Conservation (phyloP, 2,329 filamentous ascomycete species). For the Sclerotinia minor region DNA sequence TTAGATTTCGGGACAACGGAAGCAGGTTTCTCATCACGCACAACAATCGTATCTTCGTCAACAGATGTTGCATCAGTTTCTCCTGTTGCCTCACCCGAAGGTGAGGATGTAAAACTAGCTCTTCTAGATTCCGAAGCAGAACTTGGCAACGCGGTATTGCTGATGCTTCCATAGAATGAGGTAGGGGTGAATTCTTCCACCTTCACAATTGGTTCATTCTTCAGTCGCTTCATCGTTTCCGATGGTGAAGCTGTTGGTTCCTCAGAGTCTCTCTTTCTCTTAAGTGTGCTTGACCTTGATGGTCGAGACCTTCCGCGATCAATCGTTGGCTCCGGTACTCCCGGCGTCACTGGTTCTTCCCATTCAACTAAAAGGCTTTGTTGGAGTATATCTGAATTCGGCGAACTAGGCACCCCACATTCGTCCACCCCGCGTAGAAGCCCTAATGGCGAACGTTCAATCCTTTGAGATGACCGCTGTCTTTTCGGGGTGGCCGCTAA, state of each 20-base stretch:
- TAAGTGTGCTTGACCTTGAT: constrained; percentile 25
- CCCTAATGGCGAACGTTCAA: neutral
- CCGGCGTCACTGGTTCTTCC: neutral
- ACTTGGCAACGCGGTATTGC: constrained; percentile 27
- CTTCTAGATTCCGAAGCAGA: constrained; percentile 25
- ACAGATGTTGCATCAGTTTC: constrained; percentile 42
- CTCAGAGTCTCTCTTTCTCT: constrained; percentile 34
- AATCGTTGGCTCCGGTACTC: neutral
- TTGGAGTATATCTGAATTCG: neutral
- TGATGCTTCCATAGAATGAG: neutral
- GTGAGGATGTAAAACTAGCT: constrained; percentile 23
- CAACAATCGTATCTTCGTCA: constrained; percentile 41
- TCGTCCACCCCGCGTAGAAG: neutral
- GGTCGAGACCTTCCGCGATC: constrained; percentile 8
- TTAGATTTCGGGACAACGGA: constrained; percentile 18
- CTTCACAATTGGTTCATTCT: constrained; percentile 23
- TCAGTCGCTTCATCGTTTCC: constrained; percentile 21
- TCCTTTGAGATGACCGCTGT: neutral
- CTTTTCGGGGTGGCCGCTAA: constrained; percentile 2
- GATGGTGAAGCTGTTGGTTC: constrained; percentile 23
- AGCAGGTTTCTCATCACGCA: constrained; percentile 20
- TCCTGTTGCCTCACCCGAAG: constrained; percentile 29
- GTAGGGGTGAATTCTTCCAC: constrained; percentile 23
- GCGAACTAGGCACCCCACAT: neutral
- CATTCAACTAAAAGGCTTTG: neutral